Evolutionary conservation across 2,329 filamentous ascomycete genomes (phyloP).

Genomic region (Verticillium nubilum): DNA sequence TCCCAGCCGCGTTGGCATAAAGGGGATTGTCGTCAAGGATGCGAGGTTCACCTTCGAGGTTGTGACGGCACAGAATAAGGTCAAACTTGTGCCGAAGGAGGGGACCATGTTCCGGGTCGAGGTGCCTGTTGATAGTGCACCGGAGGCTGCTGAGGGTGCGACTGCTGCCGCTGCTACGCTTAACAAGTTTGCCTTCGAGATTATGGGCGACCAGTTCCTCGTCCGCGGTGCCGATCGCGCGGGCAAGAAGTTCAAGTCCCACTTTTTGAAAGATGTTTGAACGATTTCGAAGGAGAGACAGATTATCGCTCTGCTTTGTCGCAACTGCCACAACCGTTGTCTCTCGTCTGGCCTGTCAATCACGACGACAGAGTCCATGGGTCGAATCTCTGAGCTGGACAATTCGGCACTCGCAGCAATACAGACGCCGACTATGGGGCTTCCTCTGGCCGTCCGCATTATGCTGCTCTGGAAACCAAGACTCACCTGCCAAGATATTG

Average conservation of each 20-base stretch:
- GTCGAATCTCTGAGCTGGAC: no score
- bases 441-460: no score
- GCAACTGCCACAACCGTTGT: neutral
- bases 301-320: neutral
- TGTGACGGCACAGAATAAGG: slow-evolving; percentile 62
- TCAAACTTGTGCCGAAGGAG: slow-evolving; percentile 86
- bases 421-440: no score
- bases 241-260: slow-evolving; percentile 86
- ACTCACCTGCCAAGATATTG: no score
- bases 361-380: no score
- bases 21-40: slow-evolving; percentile 85
- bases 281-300: neutral
- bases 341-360: no score
- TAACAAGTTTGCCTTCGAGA: slow-evolving; percentile 63
- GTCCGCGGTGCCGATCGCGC: slow-evolving; percentile 77
- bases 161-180: neutral
- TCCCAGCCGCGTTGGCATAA: slow-evolving; percentile 73
- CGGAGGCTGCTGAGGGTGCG: neutral
- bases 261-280: slow-evolving; percentile 72
- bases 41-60: slow-evolving; percentile 82
- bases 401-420: no score
- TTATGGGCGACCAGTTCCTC: slow-evolving; percentile 84
- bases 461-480: no score
- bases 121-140: slow-evolving; percentile 40
- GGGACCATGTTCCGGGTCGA: slow-evolving; percentile 78